phyloP scores from a whole-genome alignment of 306 rosid genomes.

The Medicago ruthenica region DNA sequence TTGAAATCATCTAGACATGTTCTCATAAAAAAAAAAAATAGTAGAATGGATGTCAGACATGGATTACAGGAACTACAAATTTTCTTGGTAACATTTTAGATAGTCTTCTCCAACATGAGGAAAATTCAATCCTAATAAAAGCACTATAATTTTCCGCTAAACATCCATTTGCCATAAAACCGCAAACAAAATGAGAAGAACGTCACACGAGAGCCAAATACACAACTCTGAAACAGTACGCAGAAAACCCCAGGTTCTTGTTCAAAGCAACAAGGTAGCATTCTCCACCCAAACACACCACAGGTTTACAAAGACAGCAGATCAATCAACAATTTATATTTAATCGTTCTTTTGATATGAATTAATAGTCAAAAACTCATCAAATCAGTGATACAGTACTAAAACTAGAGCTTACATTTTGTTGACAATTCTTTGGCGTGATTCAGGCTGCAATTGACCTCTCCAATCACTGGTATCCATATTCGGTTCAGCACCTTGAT shows the following conservation, averaged over 20 bases:
- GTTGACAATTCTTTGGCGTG: constrained; percentile 62
- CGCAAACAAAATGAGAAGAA: background rate
- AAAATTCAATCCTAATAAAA: background rate
- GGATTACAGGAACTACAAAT: background rate
- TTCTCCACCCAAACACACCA: too few relatives aligned
- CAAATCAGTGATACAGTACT: constrained; percentile 24
- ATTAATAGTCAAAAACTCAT: background rate
- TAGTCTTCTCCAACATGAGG: constrained; percentile 16
- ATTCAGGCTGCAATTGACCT: constrained; percentile 48
- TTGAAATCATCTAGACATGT: background rate
- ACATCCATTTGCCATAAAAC: background rate
- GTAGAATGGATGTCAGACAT: constrained; percentile 13
- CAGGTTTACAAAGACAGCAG: background rate
- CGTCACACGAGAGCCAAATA: background rate
- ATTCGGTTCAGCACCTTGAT: constrained; percentile 49
- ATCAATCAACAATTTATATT: constrained; percentile 4
- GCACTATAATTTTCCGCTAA: background rate
- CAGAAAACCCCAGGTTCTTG: background rate
- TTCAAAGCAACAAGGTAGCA: background rate
- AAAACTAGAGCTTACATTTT: constrained; percentile 52
- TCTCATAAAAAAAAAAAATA: background rate
- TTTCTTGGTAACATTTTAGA: constrained; percentile 7
- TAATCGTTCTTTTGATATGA: constrained; percentile 9
- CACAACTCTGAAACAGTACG: background rate
- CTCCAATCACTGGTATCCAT: constrained; percentile 60